Conservation (phyloP, 768 basidiomycete species). For the Termitomyces sp. region DNA sequence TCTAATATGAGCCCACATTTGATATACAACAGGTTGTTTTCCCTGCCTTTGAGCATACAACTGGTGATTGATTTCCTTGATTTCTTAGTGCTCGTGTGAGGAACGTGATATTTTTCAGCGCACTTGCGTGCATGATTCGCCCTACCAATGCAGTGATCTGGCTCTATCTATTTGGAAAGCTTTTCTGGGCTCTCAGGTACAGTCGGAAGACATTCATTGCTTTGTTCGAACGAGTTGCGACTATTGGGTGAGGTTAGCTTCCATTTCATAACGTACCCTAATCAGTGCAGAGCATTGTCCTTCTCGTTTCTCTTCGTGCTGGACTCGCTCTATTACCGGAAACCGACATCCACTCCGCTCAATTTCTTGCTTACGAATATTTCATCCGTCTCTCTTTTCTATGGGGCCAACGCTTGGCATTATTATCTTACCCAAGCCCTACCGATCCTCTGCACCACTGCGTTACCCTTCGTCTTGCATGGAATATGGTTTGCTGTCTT, state of each 20-base stretch:
- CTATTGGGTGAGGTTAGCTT: slow-evolving; percentile 41
- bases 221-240: slow-evolving; percentile 33
- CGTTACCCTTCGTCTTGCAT: slow-evolving; percentile 68
- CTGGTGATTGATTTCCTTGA: not conserved
- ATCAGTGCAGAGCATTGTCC: slow-evolving; percentile 19
- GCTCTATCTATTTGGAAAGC: slow-evolving; percentile 58
- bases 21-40: slow-evolving; percentile 33
- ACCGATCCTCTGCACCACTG: slow-evolving; percentile 73
- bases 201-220: slow-evolving; percentile 23
- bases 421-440: slow-evolving; percentile 86
- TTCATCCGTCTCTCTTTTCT: slow-evolving; percentile 86
- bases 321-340: slow-evolving; percentile 71
- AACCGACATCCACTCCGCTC: slow-evolving; percentile 64
- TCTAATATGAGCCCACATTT: slow-evolving; percentile 29
- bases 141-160: slow-evolving; percentile 89
- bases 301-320: slow-evolving; percentile 32
- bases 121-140: slow-evolving; percentile 75
- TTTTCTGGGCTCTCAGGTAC: slow-evolving; percentile 51
- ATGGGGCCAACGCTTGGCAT: slow-evolving; percentile 82
- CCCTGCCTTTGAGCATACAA: not conserved
- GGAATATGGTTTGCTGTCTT: slow-evolving; percentile 41
- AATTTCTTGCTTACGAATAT: slow-evolving; percentile 85
- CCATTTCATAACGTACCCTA: not conserved
- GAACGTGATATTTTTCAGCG: slow-evolving; percentile 53
- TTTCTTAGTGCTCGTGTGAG: slow-evolving; percentile 26